Base-by-base conservation (phyloP, 2,329 filamentous ascomycete species). In the Orbilia blumenaviensis region DNA sequence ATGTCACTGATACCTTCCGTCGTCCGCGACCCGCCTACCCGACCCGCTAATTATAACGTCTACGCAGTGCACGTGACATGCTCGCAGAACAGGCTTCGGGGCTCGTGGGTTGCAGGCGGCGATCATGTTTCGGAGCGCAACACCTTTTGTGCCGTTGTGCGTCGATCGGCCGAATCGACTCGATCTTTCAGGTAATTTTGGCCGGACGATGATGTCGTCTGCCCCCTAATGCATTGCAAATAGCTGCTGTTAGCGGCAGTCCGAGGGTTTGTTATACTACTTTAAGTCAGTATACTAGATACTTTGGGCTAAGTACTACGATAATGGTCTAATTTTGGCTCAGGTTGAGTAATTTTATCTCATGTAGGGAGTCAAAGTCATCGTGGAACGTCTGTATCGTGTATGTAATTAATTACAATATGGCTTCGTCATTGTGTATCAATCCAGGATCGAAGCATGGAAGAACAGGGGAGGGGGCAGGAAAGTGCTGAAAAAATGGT, bases 61-160 rank as follows among this genome's bases (percentile, higher is more conserved):
- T 52, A 52, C 29, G 32, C 21, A 46, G 25, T n/a, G 42, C 66
- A 69, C 66, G 67, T 60, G 67, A 72, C 44, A 8, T 5, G 12
- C 4, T 1, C 38, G 16, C 3, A 52, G 27, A 56, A 58, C 52
- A 56, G 52, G 32, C 52, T 54, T 21, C 12, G 16, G n/a, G n/a
- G 36, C 36, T 41, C 14, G 25, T 58, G 56, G 54, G 56, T 63
- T 62, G 66, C 38, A 42, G 10, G 2, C 38, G 62, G 27, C 42
- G 61, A 66, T 74, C 69, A 21, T 74, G 69, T 66, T 56, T 74
- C 61, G 69, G 61, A 54, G n/a, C 50, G 34, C 69, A 74, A 74
- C 68, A 66, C 61, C 16, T 60, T 68, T 48, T 21, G 23, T n/a
- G 38, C 27, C 12, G 34, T 56, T 72, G 34, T 32, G 14, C 14